Percentiles rank a stretch among this genome's conserved stretches.
Conservation (phyloP, 768 basidiomycete genomes). For the Cyclocybe cylindracea region DNA sequence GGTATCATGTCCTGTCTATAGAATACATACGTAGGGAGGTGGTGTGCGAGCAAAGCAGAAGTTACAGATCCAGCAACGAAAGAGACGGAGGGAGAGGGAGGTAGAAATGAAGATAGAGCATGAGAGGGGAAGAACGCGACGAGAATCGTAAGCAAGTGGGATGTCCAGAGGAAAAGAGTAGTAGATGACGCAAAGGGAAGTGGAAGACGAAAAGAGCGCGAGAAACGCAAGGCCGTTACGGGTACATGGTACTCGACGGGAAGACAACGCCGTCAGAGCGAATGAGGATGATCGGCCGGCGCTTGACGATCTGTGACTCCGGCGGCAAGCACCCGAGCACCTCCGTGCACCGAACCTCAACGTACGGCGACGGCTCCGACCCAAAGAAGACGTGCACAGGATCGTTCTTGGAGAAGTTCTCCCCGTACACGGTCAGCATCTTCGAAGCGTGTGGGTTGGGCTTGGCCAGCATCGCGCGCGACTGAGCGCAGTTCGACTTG, state of each 20-base stretch:
- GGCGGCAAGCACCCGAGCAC: slow-evolving; percentile 82
- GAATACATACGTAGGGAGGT: slow-evolving; percentile 20
- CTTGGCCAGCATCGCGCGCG: slow-evolving; percentile 71
- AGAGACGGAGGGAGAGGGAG: slow-evolving; percentile 17
- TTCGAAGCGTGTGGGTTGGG: slow-evolving; percentile 77
- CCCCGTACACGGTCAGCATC: slow-evolving; percentile 86
- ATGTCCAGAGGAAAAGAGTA: slow-evolving; percentile 16
- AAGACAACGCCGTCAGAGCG: slow-evolving; percentile 86
- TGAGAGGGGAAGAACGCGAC: slow-evolving; percentile 3
- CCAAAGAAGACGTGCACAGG: slow-evolving; percentile 87
- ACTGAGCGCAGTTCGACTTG: slow-evolving; percentile 66
- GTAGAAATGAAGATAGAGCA: slow-evolving; percentile 9
- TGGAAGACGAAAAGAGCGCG: too few species aligned
- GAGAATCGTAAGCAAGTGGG: neutral
- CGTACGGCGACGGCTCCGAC: slow-evolving; percentile 81
- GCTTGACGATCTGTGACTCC: slow-evolving; percentile 64
- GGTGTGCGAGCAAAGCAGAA: slow-evolving; percentile 19
- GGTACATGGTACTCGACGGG: slow-evolving; percentile 81
- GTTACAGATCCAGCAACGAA: slow-evolving; percentile 16
- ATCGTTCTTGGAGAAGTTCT: slow-evolving; percentile 84
- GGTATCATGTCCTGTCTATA: slow-evolving; percentile 22
- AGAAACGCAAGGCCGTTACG: slow-evolving; percentile 38
- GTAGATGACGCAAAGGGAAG: slow-evolving; percentile 13
- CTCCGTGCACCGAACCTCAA: slow-evolving; percentile 86
- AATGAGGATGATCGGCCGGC: slow-evolving; percentile 79